Base-by-base conservation (phyloP, 2,329 filamentous ascomycete species). In the Ophiostoma sp. region DNA sequence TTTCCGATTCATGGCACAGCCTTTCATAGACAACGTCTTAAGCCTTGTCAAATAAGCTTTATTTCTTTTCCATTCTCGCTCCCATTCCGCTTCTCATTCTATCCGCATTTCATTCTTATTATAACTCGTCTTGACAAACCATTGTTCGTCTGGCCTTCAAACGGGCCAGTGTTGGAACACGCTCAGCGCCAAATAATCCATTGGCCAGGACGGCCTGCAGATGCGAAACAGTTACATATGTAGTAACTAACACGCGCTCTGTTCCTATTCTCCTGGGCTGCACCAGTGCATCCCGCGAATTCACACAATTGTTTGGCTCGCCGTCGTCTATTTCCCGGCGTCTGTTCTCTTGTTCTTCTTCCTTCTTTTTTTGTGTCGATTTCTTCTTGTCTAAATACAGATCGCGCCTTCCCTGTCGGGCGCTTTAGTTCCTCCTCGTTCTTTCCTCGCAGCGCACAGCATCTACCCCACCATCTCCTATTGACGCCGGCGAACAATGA, bases 121-220 rank as follows among this genome's bases (percentile, higher is more conserved):
- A 48, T 33, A 17, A 23, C 13, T 27, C 11, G 27, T 31, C 17
- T 52, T 5, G 39, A 41, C 39, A 41, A 41, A 41, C 11, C 15
- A 41, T 41, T 41, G 13, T 41, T 11, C 39, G 4, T 11, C 27
- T 52, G 65, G 69, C 69, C 66, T 36, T 33, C 41, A 66, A 48
- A 60, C 65, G 35, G 69, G 54, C 65, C 69, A 44, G 52, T 64
- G 70, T 71, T 68, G 52, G 70, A 52, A n/a, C 54, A 17, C 17
- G 64, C 33, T 62, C 68, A 71, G 73, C 72, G 73, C 66, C 71
- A 71, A 73, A 67, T n/a, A 66, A 73, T 66, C 65, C 52, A 74
- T 74, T 73, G 73, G 73, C 70, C 54, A 72, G 48, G 70, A 33
- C 35, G 1, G 65, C 65, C 64, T 69, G 66, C 27, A 68, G 68